Conservation (phyloP, 2,329 filamentous ascomycete species). For the Microcyclosporella mali region DNA sequence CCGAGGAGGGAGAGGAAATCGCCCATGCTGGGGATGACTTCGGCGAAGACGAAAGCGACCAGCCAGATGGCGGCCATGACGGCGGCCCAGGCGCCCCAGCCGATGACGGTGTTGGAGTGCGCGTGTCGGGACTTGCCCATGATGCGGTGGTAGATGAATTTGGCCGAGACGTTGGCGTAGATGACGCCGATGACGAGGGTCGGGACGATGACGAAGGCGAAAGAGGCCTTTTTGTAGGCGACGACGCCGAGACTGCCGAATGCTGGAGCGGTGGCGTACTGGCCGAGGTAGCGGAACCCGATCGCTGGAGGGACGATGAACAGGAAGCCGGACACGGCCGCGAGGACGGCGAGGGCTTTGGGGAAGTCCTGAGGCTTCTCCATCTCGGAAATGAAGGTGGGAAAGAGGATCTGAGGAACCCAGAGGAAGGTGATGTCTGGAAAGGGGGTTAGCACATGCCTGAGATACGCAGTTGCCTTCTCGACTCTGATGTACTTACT, state of each 20-base stretch:
- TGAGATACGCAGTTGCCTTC: neutral
- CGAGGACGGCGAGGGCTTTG: conserved; percentile 44
- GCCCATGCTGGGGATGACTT: conserved; percentile 46
- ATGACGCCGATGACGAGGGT: conserved; percentile 47
- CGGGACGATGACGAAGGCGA: conserved; percentile 48
- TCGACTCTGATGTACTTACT: conserved; percentile 28
- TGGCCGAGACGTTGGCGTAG: conserved; percentile 45
- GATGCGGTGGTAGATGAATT: conserved; percentile 44
- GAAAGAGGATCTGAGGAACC: conserved; percentile 49
- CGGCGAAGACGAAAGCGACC: conserved; percentile 43
- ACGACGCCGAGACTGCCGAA: conserved; percentile 43
- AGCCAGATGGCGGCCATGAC: conserved; percentile 42
- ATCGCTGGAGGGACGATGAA: conserved; percentile 47
- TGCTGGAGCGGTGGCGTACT: conserved; percentile 46
- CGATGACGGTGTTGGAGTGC: conserved; percentile 43
- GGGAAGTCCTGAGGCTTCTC: conserved; percentile 47
- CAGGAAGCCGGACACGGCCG: conserved; percentile 41
- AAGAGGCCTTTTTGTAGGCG: conserved; percentile 45
- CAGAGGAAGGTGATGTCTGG: conserved; percentile 40
- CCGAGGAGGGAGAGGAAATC: conserved; percentile 46
- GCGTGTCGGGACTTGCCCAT: conserved; percentile 42
- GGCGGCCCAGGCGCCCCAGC: conserved; percentile 42
- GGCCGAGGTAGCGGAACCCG: conserved; percentile 45
- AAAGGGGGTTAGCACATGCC: neutral
- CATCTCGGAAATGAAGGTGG: conserved; percentile 49